Conservation (phyloP, 495 filamentous ascomycete species). For the Patellaria atrata region DNA sequence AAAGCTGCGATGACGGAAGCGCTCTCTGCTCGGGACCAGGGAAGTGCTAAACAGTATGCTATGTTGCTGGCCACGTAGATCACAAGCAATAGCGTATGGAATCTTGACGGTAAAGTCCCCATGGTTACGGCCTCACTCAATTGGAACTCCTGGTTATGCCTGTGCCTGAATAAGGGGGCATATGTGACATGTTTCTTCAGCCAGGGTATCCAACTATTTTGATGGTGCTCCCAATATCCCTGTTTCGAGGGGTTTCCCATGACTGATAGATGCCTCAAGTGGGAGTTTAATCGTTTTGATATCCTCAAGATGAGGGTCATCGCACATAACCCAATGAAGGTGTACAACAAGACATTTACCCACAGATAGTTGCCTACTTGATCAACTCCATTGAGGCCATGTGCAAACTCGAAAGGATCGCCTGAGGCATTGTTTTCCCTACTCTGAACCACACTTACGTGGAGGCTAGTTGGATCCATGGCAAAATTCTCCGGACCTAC, state of each 20-base stretch:
- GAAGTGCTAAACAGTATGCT: conserved; percentile 64
- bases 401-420: conserved; percentile 14
- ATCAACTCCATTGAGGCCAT: conserved; percentile 27
- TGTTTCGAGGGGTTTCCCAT: conserved; percentile 38
- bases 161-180: conserved; percentile 63
- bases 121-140: conserved; percentile 76
- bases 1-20: conserved; percentile 45
- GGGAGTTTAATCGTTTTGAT: conserved; percentile 46
- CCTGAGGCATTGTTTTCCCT: no score
- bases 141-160: conserved; percentile 81
- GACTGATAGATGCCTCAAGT: conserved; percentile 58
- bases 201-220: conserved; percentile 46
- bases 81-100: conserved; percentile 63
- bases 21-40: conserved; percentile 34
- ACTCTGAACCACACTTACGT: no score
- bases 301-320: conserved; percentile 41
- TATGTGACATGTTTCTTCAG: conserved; percentile 74
- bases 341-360: conserved; percentile 23
- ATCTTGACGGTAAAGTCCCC: conserved; percentile 74
- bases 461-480: no score
- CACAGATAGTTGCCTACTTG: conserved; percentile 26
- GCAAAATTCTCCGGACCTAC: no score
- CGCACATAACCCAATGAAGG: conserved; percentile 36
- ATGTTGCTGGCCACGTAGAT: conserved; percentile 64
- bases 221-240: conserved; percentile 48